A percentile compares a stretch with the other conserved stretches of the same genome.
Conservation (phyloP, 495 filamentous ascomycete genomes). For the Letharia lupina region DNA sequence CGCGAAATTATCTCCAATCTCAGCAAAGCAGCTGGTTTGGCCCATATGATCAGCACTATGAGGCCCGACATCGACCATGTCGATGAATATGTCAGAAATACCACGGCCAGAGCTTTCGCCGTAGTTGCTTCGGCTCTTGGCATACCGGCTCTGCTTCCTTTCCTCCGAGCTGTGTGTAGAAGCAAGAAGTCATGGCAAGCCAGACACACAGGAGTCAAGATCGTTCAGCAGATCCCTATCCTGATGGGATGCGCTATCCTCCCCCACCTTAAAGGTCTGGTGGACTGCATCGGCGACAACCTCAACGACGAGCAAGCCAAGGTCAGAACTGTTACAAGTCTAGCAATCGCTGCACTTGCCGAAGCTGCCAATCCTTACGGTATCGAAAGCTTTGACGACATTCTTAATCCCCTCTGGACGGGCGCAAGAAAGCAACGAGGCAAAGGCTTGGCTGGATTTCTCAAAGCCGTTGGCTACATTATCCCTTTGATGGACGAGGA, state of each 20-base stretch:
- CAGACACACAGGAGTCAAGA: slow-evolving; percentile 97
- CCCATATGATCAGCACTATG: slow-evolving; percentile 99
- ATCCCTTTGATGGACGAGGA: slow-evolving; percentile 99
- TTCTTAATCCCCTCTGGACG: slow-evolving; percentile 94
- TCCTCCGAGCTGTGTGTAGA: slow-evolving; percentile 88
- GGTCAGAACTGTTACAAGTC: slow-evolving; percentile 88
- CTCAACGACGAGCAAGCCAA: slow-evolving; percentile 97
- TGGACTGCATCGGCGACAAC: slow-evolving; percentile 93
- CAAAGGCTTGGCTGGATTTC: slow-evolving; percentile 89
- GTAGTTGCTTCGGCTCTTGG: slow-evolving; percentile 95
- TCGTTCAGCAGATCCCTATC: slow-evolving; percentile 99
- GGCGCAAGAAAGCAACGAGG: slow-evolving; percentile 87
- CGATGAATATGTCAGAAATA: slow-evolving; percentile 99
- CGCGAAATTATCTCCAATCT: slow-evolving; percentile 98
- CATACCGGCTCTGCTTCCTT: slow-evolving; percentile 89
- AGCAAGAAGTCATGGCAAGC: slow-evolving; percentile 99
- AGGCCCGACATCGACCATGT: slow-evolving; percentile 97
- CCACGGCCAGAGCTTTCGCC: slow-evolving; percentile 93
- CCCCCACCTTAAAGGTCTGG: slow-evolving; percentile 89
- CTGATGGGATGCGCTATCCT: slow-evolving; percentile 97
- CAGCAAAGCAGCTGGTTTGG: slow-evolving; percentile 91
- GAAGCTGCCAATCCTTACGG: slow-evolving; percentile 97
- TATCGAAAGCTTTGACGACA: slow-evolving; percentile 98
- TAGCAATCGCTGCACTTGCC: slow-evolving; percentile 91
- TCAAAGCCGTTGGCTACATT: slow-evolving; percentile 97